Conservation (phyloP, 2,329 filamentous ascomycete species). For the Paracorniculantispora psalliotae region DNA sequence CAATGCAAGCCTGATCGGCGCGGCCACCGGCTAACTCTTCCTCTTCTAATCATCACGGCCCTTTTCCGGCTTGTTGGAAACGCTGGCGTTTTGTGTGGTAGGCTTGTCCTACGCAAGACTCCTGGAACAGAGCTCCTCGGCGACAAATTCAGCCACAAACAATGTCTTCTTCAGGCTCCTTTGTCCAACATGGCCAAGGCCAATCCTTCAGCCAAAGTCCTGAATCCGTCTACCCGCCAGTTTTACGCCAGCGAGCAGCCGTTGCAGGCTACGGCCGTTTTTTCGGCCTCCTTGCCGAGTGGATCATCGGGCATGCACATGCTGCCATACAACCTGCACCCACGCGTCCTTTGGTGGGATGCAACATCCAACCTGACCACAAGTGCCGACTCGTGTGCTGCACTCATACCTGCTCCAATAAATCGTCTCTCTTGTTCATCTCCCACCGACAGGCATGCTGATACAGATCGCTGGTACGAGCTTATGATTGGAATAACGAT, state of each 20-base stretch:
- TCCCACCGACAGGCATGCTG: too few relatives aligned
- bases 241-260: background rate
- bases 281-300: slow-evolving; percentile 8
- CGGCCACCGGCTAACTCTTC: background rate
- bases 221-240: background rate
- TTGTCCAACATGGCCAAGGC: background rate
- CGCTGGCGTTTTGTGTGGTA: background rate
- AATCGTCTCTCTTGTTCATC: too few relatives aligned
- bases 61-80: background rate
- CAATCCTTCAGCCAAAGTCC: background rate
- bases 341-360: background rate
- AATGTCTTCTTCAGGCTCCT: background rate
- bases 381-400: background rate
- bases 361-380: background rate
- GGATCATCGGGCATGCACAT: background rate
- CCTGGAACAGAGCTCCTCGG: background rate
- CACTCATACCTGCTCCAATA: background rate
- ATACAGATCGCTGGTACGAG: background rate
- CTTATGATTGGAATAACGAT: background rate
- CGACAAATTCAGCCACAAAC: background rate
- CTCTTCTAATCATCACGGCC: background rate
- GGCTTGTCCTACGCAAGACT: background rate
- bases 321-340: background rate
- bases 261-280: background rate
- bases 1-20: background rate